A percentile compares a stretch with the other conserved stretches of the same genome.
Conservation (phyloP, 331 rosid species). For the Dryas integrifolia region DNA sequence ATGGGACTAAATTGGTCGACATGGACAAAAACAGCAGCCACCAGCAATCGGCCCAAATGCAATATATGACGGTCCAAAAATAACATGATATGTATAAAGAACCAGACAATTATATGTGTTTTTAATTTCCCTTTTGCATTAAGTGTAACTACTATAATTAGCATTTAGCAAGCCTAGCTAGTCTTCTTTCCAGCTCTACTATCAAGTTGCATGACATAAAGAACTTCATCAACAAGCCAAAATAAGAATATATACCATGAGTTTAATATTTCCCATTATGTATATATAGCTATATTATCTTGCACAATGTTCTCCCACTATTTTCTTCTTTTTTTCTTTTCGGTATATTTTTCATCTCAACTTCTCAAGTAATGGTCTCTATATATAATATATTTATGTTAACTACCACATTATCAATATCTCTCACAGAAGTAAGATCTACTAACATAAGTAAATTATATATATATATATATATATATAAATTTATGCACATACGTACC, state of each 20-base stretch:
- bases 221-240: slow-evolving; percentile 5
- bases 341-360: too few species aligned
- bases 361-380: too few species aligned
- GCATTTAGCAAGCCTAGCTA: background rate
- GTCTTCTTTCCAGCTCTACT: background rate
- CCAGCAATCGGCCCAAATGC: slow-evolving; percentile 12
- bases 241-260: slow-evolving; percentile 9
- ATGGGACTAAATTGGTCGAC: slow-evolving; percentile 10
- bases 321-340: background rate
- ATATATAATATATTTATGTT: too few species aligned
- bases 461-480: too few species aligned
- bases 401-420: too few species aligned
- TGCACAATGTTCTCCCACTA: slow-evolving; percentile 2
- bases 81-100: background rate
- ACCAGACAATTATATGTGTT: too few species aligned
- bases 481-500: too few species aligned
- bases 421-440: too few species aligned
- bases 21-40: background rate
- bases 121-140: too few species aligned
- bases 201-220: background rate
- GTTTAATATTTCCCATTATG: background rate
- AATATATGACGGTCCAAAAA: slow-evolving; percentile 19
- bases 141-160: too few species aligned
- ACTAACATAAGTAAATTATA: too few species aligned
- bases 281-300: background rate